Percentiles rank a stretch among this genome's conserved stretches.
Conservation (phyloP, 1,284 basidiomycete genomes). For the Phlebopus sp. region DNA sequence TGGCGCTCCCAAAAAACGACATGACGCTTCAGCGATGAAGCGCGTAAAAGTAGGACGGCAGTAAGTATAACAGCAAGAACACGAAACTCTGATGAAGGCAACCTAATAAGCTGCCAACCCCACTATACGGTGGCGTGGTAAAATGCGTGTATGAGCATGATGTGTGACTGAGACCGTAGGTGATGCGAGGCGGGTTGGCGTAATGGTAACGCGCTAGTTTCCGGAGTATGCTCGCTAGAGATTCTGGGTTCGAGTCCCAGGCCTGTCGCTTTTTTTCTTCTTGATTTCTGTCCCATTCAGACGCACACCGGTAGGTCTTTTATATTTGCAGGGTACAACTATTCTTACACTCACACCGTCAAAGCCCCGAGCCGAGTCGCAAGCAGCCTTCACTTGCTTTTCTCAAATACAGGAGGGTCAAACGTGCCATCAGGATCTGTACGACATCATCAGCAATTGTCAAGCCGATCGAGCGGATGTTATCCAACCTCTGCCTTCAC, state of each 20-base stretch:
- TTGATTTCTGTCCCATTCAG: not conserved
- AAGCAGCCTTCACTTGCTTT: not conserved
- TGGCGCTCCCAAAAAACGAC: slow-evolving; percentile 27
- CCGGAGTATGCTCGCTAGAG: slow-evolving; percentile 43
- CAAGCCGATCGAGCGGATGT: not conserved
- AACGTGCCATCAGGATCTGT: slow-evolving; percentile 48
- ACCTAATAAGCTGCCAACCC: no score
- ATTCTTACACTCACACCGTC: slow-evolving; percentile 11
- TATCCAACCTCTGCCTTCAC: slow-evolving; percentile 52
- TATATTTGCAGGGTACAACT: not conserved
- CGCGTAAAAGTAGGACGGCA: no score
- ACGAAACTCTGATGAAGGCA: no score
- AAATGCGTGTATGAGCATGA: not conserved
- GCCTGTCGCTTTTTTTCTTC: slow-evolving; percentile 47
- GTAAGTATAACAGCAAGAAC: no score
- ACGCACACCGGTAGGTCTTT: no score
- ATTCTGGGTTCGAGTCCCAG: slow-evolving; percentile 54
- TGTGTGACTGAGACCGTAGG: not conserved
- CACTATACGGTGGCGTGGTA: slow-evolving; percentile 15
- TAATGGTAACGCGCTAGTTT: slow-evolving; percentile 45
- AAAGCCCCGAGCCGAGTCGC: not conserved
- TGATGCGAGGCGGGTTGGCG: slow-evolving; percentile 34
- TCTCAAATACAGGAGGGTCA: slow-evolving; percentile 40
- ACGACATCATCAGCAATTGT: slow-evolving; percentile 4
- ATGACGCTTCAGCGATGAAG: slow-evolving; percentile 9